A percentile compares a stretch with the other conserved stretches of the same genome.
These are phyloP conservation scores for Dactylellina parvicollis DNA, from an alignment of 2,329 filamentous ascomycete species.

Conservation along the genomic window DNA sequence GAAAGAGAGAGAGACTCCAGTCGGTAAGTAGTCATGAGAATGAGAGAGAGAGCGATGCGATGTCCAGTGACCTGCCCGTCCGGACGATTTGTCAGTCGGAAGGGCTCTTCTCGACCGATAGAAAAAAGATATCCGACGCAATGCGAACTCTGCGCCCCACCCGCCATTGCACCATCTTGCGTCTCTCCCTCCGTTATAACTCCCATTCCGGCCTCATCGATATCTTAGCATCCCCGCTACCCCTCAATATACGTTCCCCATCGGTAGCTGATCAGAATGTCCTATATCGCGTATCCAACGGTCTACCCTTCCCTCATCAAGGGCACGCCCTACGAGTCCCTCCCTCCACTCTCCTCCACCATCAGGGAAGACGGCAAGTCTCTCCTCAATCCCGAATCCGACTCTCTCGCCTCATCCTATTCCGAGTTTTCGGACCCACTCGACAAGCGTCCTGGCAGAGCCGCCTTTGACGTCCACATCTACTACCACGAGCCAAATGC, in stretches of 20 bases:
- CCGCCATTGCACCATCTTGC: too few relatives aligned
- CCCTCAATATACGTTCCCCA: too few relatives aligned
- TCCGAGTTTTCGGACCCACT: conserved; percentile 75
- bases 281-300: conserved; percentile 23
- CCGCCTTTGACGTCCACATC: conserved; percentile 87
- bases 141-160: too few relatives aligned
- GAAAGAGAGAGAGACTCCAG: too few relatives aligned
- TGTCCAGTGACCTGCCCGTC: conserved; percentile 17
- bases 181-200: too few relatives aligned
- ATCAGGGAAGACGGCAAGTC: conserved; percentile 78
- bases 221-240: too few relatives aligned
- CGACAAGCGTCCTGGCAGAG: conserved; percentile 69
- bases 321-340: conserved; percentile 66
- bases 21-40: not conserved
- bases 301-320: conserved; percentile 68
- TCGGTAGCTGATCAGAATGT: too few relatives aligned
- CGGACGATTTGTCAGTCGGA: too few relatives aligned
- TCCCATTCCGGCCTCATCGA: too few relatives aligned
- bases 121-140: not conserved
- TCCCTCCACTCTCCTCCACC: conserved; percentile 66
- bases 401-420: conserved; percentile 74
- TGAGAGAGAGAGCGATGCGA: not conserved
- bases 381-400: conserved; percentile 72
- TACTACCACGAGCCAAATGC: conserved; percentile 73
- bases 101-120: not conserved